Evolutionary conservation across 2,329 filamentous ascomycete genomes (phyloP).

Genomic region (Xylariaceae sp.): DNA sequence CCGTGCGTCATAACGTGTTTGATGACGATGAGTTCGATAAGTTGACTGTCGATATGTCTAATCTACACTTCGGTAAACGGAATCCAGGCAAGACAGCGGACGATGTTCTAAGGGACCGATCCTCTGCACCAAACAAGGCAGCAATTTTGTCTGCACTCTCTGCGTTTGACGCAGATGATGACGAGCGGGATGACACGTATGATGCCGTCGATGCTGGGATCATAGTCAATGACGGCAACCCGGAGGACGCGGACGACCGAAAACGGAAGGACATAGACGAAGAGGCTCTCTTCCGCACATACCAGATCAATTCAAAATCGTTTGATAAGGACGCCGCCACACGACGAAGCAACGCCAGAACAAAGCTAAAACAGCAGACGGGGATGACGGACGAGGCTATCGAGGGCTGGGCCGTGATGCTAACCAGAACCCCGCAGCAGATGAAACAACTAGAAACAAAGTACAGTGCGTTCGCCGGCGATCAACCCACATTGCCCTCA

Average conservation of each 20-base stretch:
- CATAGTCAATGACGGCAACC: slow-evolving; percentile 72
- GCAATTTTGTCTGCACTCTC: slow-evolving; percentile 87
- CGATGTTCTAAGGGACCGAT: slow-evolving; percentile 67
- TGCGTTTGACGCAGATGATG: slow-evolving; percentile 89
- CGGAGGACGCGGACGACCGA: slow-evolving; percentile 53
- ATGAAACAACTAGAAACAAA: slow-evolving; percentile 71
- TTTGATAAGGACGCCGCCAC: slow-evolving; percentile 76
- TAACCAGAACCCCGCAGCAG: slow-evolving; percentile 71
- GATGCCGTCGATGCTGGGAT: slow-evolving; percentile 91
- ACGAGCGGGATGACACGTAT: slow-evolving; percentile 96
- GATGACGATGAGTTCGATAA: slow-evolving; percentile 80
- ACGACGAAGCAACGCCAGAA: slow-evolving; percentile 64
- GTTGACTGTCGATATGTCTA: slow-evolving; percentile 66
- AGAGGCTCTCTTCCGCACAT: slow-evolving; percentile 72
- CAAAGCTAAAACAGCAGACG: slow-evolving; percentile 71
- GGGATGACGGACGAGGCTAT: slow-evolving; percentile 92
- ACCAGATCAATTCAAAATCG: slow-evolving; percentile 62
- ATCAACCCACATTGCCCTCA: slow-evolving; percentile 65
- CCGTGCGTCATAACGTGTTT: slow-evolving; percentile 71
- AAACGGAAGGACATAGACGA: slow-evolving; percentile 60
- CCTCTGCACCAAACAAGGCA: slow-evolving; percentile 72
- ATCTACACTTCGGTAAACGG: slow-evolving; percentile 78
- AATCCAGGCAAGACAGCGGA: slow-evolving; percentile 69
- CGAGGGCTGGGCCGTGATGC: slow-evolving; percentile 92
- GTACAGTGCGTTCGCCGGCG: slow-evolving; percentile 66